Evolutionary conservation across 2,329 filamentous ascomycete species (phyloP), one percentile per base, ranked within the genome.

Genomic region (Nemania bipapillata): DNA sequence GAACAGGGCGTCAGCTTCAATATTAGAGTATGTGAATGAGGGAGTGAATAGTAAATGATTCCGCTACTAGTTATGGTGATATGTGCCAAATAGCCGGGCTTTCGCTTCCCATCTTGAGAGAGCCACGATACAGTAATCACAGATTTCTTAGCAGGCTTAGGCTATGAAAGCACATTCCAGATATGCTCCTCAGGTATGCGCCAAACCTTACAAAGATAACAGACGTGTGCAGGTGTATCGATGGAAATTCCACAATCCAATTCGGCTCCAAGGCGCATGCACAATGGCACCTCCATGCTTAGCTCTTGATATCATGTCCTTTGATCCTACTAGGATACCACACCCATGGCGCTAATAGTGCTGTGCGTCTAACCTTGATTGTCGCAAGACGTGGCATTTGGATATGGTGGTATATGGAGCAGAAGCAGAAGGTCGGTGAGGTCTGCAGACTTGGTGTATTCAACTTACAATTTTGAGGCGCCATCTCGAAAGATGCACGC

Each of bases 1-100:
- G 12, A 32, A 63, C 50, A 75, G 73, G 70, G 78, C 80, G 74
- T 84, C 81, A 74, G 79, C 69, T 63, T 79, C 74, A 79, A 80
- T 80, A 24, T 17, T 26, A 30, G 26, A 30, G 24, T 52, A 24
- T 11, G 15, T 11, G 49, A 15, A 37, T 5, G 22, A 45, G 60
- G 9, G 47, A 24, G 26, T 35, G 22, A 26, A 22, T 20, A 30
- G 9, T 35, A 49, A 22, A 47, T 30, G 32, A 37, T 42, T 55
- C 45, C 26, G 22, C 26, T n/a, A 6, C 17, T 22, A 6, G 63
- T 40, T 47, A 24, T 54, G 15, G n/a, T n/a, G n/a, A n/a, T n/a
- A n/a, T n/a, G n/a, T n/a, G n/a, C n/a, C n/a, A n/a, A n/a, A n/a
- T n/a, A n/a, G n/a, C n/a, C n/a, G n/a, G n/a, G n/a, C n/a, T n/a